phyloP scores from a whole-genome alignment of 768 basidiomycete species.

The Jaapia argillacea region DNA sequence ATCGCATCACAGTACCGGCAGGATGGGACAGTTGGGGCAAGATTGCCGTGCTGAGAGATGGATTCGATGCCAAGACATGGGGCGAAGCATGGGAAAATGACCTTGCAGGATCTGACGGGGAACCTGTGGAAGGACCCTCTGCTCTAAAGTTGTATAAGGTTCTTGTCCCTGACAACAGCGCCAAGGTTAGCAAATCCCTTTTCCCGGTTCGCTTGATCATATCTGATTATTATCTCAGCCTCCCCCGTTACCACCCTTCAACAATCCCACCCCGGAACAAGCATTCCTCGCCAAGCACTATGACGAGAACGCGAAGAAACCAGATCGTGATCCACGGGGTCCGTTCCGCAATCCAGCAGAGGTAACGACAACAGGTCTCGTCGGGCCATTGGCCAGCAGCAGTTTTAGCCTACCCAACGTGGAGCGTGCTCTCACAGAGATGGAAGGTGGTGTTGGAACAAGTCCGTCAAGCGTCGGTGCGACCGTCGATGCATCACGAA shows the following conservation, averaged over 20 bases:
- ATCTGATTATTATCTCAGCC: slow-evolving; percentile 29
- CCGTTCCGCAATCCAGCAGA: slow-evolving; percentile 77
- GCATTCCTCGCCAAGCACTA: slow-evolving; percentile 86
- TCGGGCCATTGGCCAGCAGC: slow-evolving; percentile 86
- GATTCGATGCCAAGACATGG: slow-evolving; percentile 78
- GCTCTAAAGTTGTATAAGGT: slow-evolving; percentile 58
- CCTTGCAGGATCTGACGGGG: slow-evolving; percentile 31
- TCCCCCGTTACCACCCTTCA: slow-evolving; percentile 62
- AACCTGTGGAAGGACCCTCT: slow-evolving; percentile 32
- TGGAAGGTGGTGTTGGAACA: slow-evolving; percentile 53
- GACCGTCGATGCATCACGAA: not conserved
- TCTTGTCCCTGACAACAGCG: slow-evolving; percentile 69
- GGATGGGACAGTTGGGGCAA: slow-evolving; percentile 99
- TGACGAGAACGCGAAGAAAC: slow-evolving; percentile 84
- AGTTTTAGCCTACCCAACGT: slow-evolving; percentile 82
- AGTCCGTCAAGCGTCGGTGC: slow-evolving; percentile 5
- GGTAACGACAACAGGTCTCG: slow-evolving; percentile 60
- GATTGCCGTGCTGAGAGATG: slow-evolving; percentile 81
- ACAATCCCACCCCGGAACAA: slow-evolving; percentile 81
- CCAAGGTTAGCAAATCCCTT: slow-evolving; percentile 39
- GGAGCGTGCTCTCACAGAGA: slow-evolving; percentile 78
- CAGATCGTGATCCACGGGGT: slow-evolving; percentile 81
- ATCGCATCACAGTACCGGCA: slow-evolving; percentile 83
- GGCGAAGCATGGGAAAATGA: slow-evolving; percentile 76
- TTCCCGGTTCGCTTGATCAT: not conserved